These are phyloP conservation scores for Pseudopithomyces chartarum DNA, from an alignment of 2,329 filamentous ascomycete species.

Conservation along the genomic window DNA sequence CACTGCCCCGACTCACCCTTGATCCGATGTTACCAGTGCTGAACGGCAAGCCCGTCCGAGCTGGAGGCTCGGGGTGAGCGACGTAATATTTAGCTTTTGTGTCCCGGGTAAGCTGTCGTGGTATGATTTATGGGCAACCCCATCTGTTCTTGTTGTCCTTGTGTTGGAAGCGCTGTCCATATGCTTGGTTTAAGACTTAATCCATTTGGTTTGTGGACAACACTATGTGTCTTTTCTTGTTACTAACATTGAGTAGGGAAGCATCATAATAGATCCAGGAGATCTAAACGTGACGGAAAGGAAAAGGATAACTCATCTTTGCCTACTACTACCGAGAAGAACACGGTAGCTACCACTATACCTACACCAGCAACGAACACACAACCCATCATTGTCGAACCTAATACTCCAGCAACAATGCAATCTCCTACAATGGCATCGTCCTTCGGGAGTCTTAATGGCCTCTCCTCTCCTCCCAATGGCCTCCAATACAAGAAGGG, in stretches of 20 bases:
- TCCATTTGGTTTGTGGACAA: conserved; percentile 13
- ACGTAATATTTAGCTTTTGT: conserved; percentile 6
- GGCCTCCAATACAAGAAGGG: conserved; percentile 4
- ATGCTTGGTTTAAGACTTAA: conserved; percentile 18
- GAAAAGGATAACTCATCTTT: background rate
- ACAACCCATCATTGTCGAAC: background rate
- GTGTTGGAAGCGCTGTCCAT: background rate
- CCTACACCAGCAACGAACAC: background rate
- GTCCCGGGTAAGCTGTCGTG: background rate
- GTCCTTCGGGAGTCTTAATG: conserved; percentile 1
- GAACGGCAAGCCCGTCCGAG: background rate
- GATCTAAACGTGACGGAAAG: background rate
- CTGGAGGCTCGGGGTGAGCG: background rate
- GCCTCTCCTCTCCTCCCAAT: conserved; percentile 1
- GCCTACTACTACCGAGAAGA: background rate
- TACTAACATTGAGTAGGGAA: conserved; percentile 1
- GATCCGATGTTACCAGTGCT: background rate
- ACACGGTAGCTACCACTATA: background rate
- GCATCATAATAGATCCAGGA: background rate
- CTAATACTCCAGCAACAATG: background rate
- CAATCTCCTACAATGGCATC: conserved; percentile 2
- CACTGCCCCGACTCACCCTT: background rate
- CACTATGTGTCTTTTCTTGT: background rate
- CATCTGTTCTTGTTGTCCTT: conserved; percentile 6
- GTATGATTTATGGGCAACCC: conserved; percentile 8